phyloP scores from a whole-genome alignment of 805 yeast species.

The Starmerella tilneyi region DNA sequence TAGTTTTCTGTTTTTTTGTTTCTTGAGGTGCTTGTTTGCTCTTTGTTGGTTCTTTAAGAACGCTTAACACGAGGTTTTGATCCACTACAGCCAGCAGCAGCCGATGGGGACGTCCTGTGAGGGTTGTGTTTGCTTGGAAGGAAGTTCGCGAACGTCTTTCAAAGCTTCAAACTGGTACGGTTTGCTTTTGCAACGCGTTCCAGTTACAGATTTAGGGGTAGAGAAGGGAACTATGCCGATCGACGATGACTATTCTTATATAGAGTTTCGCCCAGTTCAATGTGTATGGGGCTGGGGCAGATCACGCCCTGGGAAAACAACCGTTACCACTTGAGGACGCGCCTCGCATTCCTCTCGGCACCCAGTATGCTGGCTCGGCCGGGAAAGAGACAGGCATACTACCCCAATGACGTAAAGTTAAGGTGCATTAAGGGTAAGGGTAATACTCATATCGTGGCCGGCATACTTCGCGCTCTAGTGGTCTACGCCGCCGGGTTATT shows the following conservation, averaged over 20 bases:
- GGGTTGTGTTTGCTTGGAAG: conserved; percentile 38
- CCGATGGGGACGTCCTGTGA: conserved; percentile 32
- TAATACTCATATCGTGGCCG: too few species aligned
- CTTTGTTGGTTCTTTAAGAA: not conserved
- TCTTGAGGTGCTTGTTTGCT: conserved; percentile 2
- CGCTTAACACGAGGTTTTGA: conserved; percentile 9
- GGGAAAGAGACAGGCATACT: too few species aligned
- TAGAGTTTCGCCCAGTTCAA: not conserved
- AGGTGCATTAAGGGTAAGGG: too few species aligned
- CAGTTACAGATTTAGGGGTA: conserved; percentile 7
- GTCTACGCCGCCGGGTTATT: too few species aligned
- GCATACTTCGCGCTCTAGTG: too few species aligned
- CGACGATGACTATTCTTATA: not conserved
- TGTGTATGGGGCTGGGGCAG: not conserved
- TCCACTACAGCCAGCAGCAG: conserved; percentile 37
- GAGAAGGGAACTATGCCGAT: not conserved
- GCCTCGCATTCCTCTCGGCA: not conserved
- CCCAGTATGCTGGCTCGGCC: too few species aligned
- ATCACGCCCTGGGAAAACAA: not conserved
- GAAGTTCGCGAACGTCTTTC: conserved; percentile 35
- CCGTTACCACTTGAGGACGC: not conserved
- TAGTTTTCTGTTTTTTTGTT: conserved; percentile 2
- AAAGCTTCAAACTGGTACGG: conserved; percentile 10
- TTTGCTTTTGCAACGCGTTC: conserved; percentile 5
- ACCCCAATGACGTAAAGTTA: too few species aligned